Evolutionary conservation across 2,329 filamentous ascomycete genomes (phyloP).

Genomic region (Neopestalotiopsis sp.): DNA sequence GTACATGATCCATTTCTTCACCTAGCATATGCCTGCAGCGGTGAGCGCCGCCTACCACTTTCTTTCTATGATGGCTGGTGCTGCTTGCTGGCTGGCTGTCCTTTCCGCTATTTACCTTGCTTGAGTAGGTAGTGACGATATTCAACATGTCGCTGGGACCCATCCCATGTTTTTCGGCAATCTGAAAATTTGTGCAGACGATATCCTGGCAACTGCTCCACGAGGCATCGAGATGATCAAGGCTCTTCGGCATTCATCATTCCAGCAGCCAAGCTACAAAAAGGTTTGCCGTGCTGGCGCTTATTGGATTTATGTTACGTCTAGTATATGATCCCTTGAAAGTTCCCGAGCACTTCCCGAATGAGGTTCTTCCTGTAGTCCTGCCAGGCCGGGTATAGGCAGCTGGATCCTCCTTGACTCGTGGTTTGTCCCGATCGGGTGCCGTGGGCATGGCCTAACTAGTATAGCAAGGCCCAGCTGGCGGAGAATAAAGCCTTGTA

Average conservation of each 20-base stretch:
- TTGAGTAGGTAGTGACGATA: background rate
- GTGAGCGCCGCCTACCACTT: background rate
- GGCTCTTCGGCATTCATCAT: background rate
- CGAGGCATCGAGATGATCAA: background rate
- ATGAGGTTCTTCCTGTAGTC: background rate
- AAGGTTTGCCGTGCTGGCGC: no score
- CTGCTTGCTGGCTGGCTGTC: background rate
- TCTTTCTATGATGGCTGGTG: background rate
- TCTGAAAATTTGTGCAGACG: background rate
- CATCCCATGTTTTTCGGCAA: background rate
- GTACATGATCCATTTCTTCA: background rate
- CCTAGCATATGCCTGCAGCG: background rate
- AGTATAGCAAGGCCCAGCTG: background rate
- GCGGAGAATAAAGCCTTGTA: background rate
- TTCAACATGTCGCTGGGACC: no score
- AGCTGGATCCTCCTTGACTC: background rate
- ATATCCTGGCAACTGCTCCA: background rate
- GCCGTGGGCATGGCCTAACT: background rate
- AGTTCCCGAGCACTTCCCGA: background rate
- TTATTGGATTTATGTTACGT: background rate
- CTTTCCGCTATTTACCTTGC: background rate
- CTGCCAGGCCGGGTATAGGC: background rate
- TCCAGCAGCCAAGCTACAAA: no score
- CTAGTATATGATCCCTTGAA: background rate
- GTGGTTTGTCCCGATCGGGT: slow-evolving; percentile 1